Conservation (phyloP, 192 early-diverging fungal genomes). For the Podila epigama region DNA sequence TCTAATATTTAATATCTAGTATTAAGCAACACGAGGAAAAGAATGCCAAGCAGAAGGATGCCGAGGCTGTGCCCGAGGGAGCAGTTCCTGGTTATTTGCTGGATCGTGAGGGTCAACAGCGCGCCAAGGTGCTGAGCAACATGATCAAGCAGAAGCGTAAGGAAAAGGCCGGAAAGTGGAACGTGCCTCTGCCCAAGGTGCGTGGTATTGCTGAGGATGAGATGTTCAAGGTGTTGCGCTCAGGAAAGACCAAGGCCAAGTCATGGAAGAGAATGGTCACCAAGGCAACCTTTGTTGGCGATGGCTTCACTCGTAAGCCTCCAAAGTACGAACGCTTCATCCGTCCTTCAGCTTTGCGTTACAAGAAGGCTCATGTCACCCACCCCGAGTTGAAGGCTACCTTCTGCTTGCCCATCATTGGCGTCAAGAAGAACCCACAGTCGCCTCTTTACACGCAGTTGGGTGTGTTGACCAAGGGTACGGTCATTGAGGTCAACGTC, state of each 20-base stretch:
- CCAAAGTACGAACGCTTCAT: constrained; percentile 99
- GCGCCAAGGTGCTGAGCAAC: constrained; percentile 97
- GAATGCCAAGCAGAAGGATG: constrained; percentile 93
- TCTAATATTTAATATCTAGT: constrained; percentile 39
- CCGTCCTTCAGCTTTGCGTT: constrained; percentile 95
- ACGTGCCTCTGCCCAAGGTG: constrained; percentile 96
- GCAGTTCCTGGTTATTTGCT: constrained; percentile 97
- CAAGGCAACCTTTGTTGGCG: constrained; percentile 99
- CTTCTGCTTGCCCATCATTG: constrained; percentile 95
- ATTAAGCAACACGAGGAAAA: constrained; percentile 99
- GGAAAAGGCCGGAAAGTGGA: constrained; percentile 99
- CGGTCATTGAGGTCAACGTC: constrained; percentile 94
- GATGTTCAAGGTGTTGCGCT: constrained; percentile 98
- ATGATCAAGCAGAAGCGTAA: constrained; percentile 99
- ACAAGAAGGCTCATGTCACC: constrained; percentile 99
- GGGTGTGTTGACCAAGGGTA: constrained; percentile 98
- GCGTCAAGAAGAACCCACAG: constrained; percentile 99
- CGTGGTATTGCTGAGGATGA: constrained; percentile 99
- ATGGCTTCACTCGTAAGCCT: constrained; percentile 98
- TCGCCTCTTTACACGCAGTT: constrained; percentile 95
- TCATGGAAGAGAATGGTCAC: constrained; percentile 99
- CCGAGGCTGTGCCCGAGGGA: constrained; percentile 91
- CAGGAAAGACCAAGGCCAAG: constrained; percentile 94
- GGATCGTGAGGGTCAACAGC: constrained; percentile 96
- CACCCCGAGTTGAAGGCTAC: constrained; percentile 98